These are phyloP conservation scores for Nicotiana tabacum DNA, from an alignment of 257 asterid genomes.

Conservation along the genomic window DNA sequence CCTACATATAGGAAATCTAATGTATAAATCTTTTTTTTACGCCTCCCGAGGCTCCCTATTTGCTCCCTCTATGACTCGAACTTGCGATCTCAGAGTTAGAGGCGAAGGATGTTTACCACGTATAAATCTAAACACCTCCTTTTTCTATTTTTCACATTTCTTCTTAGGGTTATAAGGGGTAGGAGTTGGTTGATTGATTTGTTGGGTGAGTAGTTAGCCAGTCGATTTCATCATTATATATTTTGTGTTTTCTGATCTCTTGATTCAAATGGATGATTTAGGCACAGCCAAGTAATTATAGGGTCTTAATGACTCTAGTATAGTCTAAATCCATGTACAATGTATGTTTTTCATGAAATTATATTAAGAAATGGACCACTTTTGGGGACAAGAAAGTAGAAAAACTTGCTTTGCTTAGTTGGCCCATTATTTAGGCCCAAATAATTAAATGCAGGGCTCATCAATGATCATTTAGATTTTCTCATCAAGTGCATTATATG, in stretches of 20 bases:
- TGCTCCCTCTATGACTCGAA: too few relatives aligned
- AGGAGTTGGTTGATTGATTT: neutral
- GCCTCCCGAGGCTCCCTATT: too few relatives aligned
- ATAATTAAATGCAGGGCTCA: neutral
- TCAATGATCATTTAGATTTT: neutral
- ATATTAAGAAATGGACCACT: neutral
- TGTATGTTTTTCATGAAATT: neutral
- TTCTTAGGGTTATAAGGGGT: neutral
- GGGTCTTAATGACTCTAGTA: neutral
- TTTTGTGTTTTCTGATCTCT: too few relatives aligned
- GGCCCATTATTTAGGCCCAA: conserved; percentile 6
- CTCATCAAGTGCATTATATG: neutral
- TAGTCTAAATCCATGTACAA: neutral
- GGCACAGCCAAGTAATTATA: neutral
- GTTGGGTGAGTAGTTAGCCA: neutral
- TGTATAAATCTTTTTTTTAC: neutral
- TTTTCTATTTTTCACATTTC: neutral
- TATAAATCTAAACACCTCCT: neutral
- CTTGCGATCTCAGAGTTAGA: too few relatives aligned
- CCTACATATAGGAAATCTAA: neutral
- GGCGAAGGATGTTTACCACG: too few relatives aligned
- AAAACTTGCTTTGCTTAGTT: neutral
- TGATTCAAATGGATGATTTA: neutral
- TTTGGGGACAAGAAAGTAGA: neutral
- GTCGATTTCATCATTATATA: neutral